phyloP scores from a whole-genome alignment of 2,329 filamentous ascomycete genomes.

The Penicillium sp. region DNA sequence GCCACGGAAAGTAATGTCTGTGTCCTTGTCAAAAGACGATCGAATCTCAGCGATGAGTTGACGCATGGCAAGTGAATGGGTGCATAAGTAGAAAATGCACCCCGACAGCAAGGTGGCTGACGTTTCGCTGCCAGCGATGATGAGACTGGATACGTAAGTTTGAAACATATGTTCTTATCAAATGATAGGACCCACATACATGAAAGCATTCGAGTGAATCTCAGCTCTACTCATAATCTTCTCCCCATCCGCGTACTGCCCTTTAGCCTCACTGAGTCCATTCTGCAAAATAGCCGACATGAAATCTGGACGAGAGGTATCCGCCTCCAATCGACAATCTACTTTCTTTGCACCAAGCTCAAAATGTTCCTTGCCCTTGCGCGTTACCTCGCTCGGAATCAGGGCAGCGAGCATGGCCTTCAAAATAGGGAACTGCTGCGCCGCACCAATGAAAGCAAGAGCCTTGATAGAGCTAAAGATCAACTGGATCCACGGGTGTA shows the following conservation, averaged over 20 bases:
- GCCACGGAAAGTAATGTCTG: conserved; percentile 33
- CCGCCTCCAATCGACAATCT: conserved; percentile 18
- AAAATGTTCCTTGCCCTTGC: conserved; percentile 20
- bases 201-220: conserved; percentile 26
- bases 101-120: conserved; percentile 43
- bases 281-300: conserved; percentile 25
- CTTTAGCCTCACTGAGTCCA: conserved; percentile 19
- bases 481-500: conserved; percentile 43
- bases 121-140: conserved; percentile 42
- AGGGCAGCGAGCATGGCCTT: conserved; percentile 6
- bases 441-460: conserved; percentile 15
- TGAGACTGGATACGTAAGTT: conserved; percentile 15
- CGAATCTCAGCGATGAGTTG: conserved; percentile 26
- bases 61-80: conserved; percentile 15
- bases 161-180: neutral
- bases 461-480: conserved; percentile 32
- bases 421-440: conserved; percentile 21
- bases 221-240: conserved; percentile 24
- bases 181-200: conserved; percentile 10
- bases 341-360: conserved; percentile 20
- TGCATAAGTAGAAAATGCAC: conserved; percentile 31
- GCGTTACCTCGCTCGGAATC: conserved; percentile 11
- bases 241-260: conserved; percentile 12
- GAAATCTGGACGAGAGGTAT: conserved; percentile 23
- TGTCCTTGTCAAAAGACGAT: conserved; percentile 19